Base-by-base conservation (phyloP, 345 rosid genomes). In the Ceriops zippeliana region DNA sequence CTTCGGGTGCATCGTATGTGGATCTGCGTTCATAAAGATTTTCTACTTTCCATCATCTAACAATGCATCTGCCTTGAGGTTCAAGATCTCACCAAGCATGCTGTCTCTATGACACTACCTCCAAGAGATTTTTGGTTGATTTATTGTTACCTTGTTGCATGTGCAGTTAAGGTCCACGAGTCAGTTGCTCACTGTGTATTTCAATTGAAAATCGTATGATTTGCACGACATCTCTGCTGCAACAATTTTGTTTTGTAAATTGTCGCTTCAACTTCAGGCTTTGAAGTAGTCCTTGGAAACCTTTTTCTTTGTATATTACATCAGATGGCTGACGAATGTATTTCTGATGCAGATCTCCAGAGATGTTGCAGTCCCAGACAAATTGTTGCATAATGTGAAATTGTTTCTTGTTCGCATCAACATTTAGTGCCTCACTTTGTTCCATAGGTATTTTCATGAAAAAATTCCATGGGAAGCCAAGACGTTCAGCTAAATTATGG, bases 341-440 rank as follows among this genome's bases (percentile, higher is more conserved):
- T 35, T 59, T 52, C 42, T 56, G 10, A 47, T 35, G 59, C 74
- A 72, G 80, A 63, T 53, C 76, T 63, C 76, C 76, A n/a, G 96
- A 89, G 71, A 87, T 86, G 91, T 81, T 84, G 0, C 92, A 85
- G 57, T 80, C 90, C 67, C 93, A 92, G 81, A 70, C 78, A 15
- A 87, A 84, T 77, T 93, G 98, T 74, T 77, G 88, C 79, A 77
- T 89, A 74, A 90, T 90, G 96, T 93, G 92, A 93, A 26, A 69
- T 62, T 51, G 62, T 51, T 63, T 22, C 19, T 31, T 17, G 16
- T 52, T 51, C 19, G 58, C 20, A 4, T 53, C 7, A n/a, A 22
- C 30, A 11, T 54, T 58, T 22, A 52, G 11, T 27, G 57, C 75
- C 59, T 77, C 54, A 70, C 54, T 34, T 70, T 70, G n/a, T 69